Percentiles rank a stretch among this genome's conserved stretches.
Conservation (phyloP, 441 rosid genomes). For the Isatis lusitanica region DNA sequence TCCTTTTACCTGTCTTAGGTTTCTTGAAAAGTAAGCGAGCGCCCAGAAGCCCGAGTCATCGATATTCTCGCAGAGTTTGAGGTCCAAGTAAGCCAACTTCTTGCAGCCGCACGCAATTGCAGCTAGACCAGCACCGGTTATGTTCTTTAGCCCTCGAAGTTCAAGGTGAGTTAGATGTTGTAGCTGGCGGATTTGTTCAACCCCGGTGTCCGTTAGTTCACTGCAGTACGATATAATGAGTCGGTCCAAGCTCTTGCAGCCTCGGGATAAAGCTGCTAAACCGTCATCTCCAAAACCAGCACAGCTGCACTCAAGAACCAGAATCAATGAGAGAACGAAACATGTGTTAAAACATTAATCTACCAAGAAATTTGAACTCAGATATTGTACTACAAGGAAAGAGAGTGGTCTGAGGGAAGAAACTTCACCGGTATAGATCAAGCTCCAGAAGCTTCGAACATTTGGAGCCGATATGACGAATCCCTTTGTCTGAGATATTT, state of each 20-base stretch:
- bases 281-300: constrained; percentile 68
- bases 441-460: constrained; percentile 67
- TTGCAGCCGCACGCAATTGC: constrained; percentile 61
- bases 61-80: constrained; percentile 67
- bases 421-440: constrained; percentile 78
- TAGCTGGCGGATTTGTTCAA: constrained; percentile 50
- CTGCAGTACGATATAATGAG: constrained; percentile 81
- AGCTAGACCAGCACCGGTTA: constrained; percentile 64
- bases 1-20: constrained; percentile 71
- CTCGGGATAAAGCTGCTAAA: constrained; percentile 65
- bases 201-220: constrained; percentile 65
- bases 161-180: constrained; percentile 69
- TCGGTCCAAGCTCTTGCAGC: constrained; percentile 75
- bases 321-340: constrained; percentile 1
- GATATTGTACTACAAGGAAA: not conserved
- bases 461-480: constrained; percentile 55
- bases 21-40: constrained; percentile 61
- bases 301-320: constrained; percentile 49
- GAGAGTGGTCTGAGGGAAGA: not conserved
- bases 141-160: constrained; percentile 57
- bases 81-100: constrained; percentile 64
- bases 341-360: not conserved
- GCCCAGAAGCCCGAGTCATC: constrained; percentile 83
- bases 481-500: constrained; percentile 68
- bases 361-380: not conserved